Conservation (phyloP, 2,329 filamentous ascomycete genomes). For the Penicillium psychrosexuale region DNA sequence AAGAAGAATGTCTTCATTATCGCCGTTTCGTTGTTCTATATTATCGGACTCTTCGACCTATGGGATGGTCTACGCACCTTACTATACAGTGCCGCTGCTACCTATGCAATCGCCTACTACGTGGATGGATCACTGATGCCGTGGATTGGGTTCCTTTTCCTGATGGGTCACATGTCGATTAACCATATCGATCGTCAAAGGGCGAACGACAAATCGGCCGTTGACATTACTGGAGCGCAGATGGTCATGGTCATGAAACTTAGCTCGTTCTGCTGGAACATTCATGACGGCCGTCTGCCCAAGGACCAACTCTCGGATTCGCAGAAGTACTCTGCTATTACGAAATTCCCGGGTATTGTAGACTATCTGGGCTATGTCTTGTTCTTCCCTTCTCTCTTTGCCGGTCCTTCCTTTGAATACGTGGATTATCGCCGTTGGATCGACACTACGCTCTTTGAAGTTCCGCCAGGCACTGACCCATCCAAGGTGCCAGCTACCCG, state of each 20-base stretch:
- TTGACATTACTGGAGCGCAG: slow-evolving; percentile 91
- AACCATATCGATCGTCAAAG: slow-evolving; percentile 83
- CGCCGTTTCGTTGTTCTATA: slow-evolving; percentile 76
- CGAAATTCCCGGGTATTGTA: slow-evolving; percentile 68
- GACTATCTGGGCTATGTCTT: slow-evolving; percentile 89
- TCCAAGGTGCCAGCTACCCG: slow-evolving; percentile 79
- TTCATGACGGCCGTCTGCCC: slow-evolving; percentile 83
- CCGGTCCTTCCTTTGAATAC: slow-evolving; percentile 90
- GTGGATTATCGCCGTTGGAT: slow-evolving; percentile 90
- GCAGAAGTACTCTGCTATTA: slow-evolving; percentile 78
- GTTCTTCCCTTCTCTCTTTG: slow-evolving; percentile 90
- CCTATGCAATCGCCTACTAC: slow-evolving; percentile 80
- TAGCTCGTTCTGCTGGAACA: slow-evolving; percentile 95
- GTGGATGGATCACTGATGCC: slow-evolving; percentile 92
- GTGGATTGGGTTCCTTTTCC: slow-evolving; percentile 89
- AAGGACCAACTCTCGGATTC: slow-evolving; percentile 77
- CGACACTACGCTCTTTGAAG: slow-evolving; percentile 89
- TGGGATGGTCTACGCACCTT: slow-evolving; percentile 82
- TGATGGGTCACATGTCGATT: slow-evolving; percentile 93
- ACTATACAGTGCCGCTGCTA: slow-evolving; percentile 70
- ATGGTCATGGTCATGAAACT: slow-evolving; percentile 99
- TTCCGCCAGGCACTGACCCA: slow-evolving; percentile 76
- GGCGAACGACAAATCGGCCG: slow-evolving; percentile 58
- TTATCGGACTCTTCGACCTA: slow-evolving; percentile 88
- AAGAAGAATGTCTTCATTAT: slow-evolving; percentile 89